Percentiles rank a stretch among this genome's conserved stretches.
These are phyloP conservation scores for Hanseniaspora nectarophila DNA, from an alignment of 805 yeast genomes.

Conservation along the genomic window DNA sequence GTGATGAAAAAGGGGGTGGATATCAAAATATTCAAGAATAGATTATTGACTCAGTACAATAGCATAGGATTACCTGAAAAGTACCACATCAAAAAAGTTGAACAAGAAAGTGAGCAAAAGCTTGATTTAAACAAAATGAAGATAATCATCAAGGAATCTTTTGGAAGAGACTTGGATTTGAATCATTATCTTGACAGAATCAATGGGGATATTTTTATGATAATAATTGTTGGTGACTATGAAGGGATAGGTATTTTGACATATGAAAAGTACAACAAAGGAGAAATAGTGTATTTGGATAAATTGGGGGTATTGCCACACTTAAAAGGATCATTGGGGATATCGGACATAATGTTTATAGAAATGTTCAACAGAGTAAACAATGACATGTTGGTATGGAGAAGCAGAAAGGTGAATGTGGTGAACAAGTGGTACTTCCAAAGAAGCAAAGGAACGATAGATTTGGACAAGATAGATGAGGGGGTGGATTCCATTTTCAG, in stretches of 20 bases:
- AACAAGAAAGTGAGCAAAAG: slow-evolving; percentile 14
- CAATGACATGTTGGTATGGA: slow-evolving; percentile 62
- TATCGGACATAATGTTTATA: slow-evolving; percentile 88
- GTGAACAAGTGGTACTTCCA: slow-evolving; percentile 98
- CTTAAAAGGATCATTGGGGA: slow-evolving; percentile 82
- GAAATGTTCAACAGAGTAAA: slow-evolving; percentile 58
- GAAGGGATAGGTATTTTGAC: slow-evolving; percentile 93
- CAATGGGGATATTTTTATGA: slow-evolving; percentile 52
- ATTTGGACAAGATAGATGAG: slow-evolving; percentile 30
- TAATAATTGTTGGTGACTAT: slow-evolving; percentile 83
- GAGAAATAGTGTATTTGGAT: slow-evolving; percentile 64
- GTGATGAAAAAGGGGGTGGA: slow-evolving; percentile 62
- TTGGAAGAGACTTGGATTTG: slow-evolving; percentile 53
- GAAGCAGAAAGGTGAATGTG: slow-evolving; percentile 75
- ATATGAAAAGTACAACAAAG: slow-evolving; percentile 44
- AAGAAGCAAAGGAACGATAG: slow-evolving; percentile 60
- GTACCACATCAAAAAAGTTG: background rate
- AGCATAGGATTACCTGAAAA: slow-evolving; percentile 23
- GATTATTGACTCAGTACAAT: slow-evolving; percentile 20
- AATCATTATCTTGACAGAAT: slow-evolving; percentile 58
- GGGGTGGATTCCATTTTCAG: slow-evolving; percentile 26
- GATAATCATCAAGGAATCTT: slow-evolving; percentile 63
- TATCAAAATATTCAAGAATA: slow-evolving; percentile 24
- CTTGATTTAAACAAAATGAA: slow-evolving; percentile 50
- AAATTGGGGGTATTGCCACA: slow-evolving; percentile 81